Conservation (phyloP, 495 filamentous ascomycete species). For the Polyplosphaeria fusca region DNA sequence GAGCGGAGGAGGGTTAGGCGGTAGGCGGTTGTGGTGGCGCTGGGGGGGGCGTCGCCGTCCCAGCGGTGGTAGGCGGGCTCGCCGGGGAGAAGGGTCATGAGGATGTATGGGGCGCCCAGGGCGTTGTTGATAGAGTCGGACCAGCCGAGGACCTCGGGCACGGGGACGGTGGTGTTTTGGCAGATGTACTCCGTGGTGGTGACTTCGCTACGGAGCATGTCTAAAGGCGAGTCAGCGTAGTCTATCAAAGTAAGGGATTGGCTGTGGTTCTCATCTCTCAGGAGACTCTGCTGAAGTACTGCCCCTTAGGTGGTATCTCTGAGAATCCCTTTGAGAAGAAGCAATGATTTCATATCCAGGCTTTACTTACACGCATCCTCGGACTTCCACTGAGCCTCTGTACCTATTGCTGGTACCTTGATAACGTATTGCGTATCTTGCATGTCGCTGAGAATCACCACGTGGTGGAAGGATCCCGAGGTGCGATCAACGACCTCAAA, state of each 20-base stretch:
- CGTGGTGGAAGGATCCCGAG: background rate
- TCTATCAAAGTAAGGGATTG: too few species aligned
- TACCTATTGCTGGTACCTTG: background rate
- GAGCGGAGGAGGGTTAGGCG: conserved; percentile 14
- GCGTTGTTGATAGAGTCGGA: conserved; percentile 20
- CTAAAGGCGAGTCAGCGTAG: too few species aligned
- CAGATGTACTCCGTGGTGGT: background rate
- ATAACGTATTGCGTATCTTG: background rate
- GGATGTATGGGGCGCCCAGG: conserved; percentile 33
- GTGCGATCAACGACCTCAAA: background rate
- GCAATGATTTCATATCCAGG: too few species aligned
- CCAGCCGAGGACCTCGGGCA: conserved; percentile 37
- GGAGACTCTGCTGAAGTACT: too few species aligned
- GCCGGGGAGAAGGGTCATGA: conserved; percentile 38
- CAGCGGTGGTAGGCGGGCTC: conserved; percentile 34
- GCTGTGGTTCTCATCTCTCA: too few species aligned
- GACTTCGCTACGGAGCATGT: background rate
- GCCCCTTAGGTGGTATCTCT: too few species aligned
- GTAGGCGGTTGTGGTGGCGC: background rate
- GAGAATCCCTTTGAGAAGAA: too few species aligned
- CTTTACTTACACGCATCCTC: conserved; percentile 5
- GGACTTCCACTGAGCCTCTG: background rate
- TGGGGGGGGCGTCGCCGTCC: conserved; percentile 19
- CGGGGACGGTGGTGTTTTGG: conserved; percentile 22
- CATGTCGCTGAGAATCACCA: background rate